phyloP scores from a whole-genome alignment of 495 filamentous ascomycete species.

The Oidiodendron maius region DNA sequence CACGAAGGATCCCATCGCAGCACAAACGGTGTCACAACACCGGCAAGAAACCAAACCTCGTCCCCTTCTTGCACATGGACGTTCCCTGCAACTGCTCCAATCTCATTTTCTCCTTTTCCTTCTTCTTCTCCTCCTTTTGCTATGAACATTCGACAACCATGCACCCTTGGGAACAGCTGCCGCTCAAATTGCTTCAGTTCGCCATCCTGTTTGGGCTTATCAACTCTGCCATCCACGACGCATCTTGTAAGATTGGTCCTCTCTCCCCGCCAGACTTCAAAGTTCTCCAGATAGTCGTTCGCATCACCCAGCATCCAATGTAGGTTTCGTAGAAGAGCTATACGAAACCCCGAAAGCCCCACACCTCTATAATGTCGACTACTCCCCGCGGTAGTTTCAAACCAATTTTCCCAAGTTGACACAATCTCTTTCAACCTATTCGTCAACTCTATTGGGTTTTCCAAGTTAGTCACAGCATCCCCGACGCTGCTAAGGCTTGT shows the following conservation, averaged over 20 bases:
- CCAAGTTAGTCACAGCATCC: background rate
- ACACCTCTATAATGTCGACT: background rate
- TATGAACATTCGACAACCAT: slow-evolving; percentile 7
- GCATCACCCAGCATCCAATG: background rate
- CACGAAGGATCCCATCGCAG: background rate
- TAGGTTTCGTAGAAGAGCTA: background rate
- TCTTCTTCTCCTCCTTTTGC: background rate
- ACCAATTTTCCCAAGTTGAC: background rate
- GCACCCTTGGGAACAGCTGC: background rate
- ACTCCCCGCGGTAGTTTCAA: background rate
- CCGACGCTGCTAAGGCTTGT: background rate
- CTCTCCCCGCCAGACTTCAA: background rate
- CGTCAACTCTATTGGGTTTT: background rate
- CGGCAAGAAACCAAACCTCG: background rate
- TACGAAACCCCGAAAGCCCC: background rate
- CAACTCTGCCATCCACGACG: slow-evolving; percentile 1
- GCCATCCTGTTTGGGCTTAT: background rate
- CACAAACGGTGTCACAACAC: slow-evolving; percentile 1
- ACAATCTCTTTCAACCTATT: background rate
- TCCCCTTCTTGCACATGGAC: background rate
- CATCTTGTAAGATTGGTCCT: background rate
- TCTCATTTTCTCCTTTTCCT: too few relatives aligned
- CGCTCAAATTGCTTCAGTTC: slow-evolving; percentile 1
- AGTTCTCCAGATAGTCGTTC: background rate
- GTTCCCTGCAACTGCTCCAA: slow-evolving; percentile 8